Conservation (phyloP, 1,284 basidiomycete genomes). For the Boletellus sp. region DNA sequence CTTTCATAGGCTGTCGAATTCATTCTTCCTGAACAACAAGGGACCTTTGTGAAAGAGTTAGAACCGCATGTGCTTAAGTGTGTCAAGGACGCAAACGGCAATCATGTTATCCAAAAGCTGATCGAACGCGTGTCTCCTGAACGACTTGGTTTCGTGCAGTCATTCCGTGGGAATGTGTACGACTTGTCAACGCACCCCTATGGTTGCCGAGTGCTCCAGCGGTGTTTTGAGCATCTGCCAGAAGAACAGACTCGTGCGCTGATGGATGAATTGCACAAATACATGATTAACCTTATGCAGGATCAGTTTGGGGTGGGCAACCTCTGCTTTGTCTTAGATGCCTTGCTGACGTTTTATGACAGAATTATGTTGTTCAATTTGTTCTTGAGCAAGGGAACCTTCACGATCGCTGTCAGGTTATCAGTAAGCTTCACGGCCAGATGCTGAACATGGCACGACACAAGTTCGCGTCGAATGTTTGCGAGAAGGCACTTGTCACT, state of each 20-base stretch:
- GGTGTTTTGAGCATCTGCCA: conserved; percentile 85
- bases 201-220: conserved; percentile 93
- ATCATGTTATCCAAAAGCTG: conserved; percentile 90
- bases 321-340: not conserved
- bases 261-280: conserved; percentile 82
- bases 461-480: conserved; percentile 97
- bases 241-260: conserved; percentile 67
- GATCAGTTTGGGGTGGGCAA: conserved; percentile 82
- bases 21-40: conserved; percentile 75
- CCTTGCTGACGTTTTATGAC: conserved; percentile 7
- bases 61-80: conserved; percentile 82
- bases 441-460: conserved; percentile 81
- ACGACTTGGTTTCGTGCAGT: conserved; percentile 71
- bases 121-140: conserved; percentile 79
- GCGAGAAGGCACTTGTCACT: conserved; percentile 84
- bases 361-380: conserved; percentile 97
- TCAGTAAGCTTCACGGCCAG: conserved; percentile 73
- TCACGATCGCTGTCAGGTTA: conserved; percentile 67
- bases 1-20: conserved; percentile 75
- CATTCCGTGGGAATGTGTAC: conserved; percentile 82
- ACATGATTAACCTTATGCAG: conserved; percentile 70
- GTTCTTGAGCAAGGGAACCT: conserved; percentile 78
- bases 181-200: conserved; percentile 88
- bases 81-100: conserved; percentile 92
- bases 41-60: conserved; percentile 73